Conservation (phyloP, 2,329 filamentous ascomycete species). For the Pseudogymnoascus sp. region DNA sequence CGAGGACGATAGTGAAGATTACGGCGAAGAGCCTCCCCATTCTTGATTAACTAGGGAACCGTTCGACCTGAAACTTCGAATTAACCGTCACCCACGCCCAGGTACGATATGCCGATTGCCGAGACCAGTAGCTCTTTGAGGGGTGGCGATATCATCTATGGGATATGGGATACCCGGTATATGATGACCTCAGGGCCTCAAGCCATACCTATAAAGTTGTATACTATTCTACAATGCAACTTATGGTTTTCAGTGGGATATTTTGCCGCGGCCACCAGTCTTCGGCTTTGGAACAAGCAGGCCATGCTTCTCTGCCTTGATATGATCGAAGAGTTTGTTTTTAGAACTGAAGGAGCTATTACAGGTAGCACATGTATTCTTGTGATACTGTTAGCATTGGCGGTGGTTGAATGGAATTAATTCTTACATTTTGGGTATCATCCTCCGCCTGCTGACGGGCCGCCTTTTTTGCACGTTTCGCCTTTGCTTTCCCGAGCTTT, state of each 20-base stretch:
- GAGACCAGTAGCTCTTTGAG: neutral
- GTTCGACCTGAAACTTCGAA: neutral
- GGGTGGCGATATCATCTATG: neutral
- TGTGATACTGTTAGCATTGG: constrained; percentile 14
- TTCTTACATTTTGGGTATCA: neutral
- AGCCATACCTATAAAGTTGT: neutral
- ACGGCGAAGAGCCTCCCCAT: constrained; percentile 1
- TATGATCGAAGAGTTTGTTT: constrained; percentile 56
- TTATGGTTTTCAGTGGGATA: neutral
- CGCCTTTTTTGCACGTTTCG: constrained; percentile 43
- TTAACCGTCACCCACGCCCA: neutral
- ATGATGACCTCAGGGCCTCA: neutral
- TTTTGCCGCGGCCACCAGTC: constrained; percentile 20
- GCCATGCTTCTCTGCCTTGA: constrained; percentile 50
- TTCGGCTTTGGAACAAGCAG: constrained; percentile 32
- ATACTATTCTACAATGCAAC: constrained; percentile 6
- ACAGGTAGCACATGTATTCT: constrained; percentile 50
- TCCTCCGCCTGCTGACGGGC: constrained; percentile 27
- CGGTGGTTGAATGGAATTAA: neutral
- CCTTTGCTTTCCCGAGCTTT: constrained; percentile 45
- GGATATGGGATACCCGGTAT: neutral
- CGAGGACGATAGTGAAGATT: constrained; percentile 51
- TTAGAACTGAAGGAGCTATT: constrained; percentile 50
- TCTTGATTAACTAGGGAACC: neutral
- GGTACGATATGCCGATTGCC: neutral